Evolutionary conservation across 345 rosid genomes (phyloP), one percentile per base, ranked within the genome.

Genomic region (Trapa bicornis): DNA sequence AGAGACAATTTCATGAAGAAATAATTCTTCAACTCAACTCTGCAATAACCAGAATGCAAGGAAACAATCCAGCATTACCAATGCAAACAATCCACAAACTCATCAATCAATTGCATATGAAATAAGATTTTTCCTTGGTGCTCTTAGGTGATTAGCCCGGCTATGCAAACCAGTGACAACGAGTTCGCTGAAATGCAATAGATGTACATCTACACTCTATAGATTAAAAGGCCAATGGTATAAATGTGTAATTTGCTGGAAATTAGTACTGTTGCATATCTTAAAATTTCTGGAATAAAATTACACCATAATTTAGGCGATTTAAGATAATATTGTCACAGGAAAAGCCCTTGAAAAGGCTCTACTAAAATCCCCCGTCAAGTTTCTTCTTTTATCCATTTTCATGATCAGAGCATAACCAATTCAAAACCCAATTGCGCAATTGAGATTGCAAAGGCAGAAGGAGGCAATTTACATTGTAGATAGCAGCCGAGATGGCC

Each of bases 401-500:
- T 33, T 17, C 36, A 47, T 4, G 48, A 64, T 39, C 35, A 4
- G 12, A 57, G 58, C 1, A 39, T 37, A 52, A 12, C 61, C 48
- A 38, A 41, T 14, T 10, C 32, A 41, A 38, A 38, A 47, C 57
- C 39, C 32, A 66, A 33, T 42, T 11, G 13, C 35, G 35, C 47
- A 47, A 14, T 47, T 47, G 42, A 33, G 4, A 47, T 47, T 2
- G 14, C 15, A 37, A 65, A 65, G 56, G 29, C 43, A 14, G 50
- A 11, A 32, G 10, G 42, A 66, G 57, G 33, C 39, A 67, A 11
- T n/a, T 67, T 53, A 89, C 98, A 89, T 80, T 45, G 89, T 85
- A 62, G 96, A 92, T 67, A 89, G 73, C 76, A 92, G 64, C 63
- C 96, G 91, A 76, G 93, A 86, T 10, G 96, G 96, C 38, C 77